Evolutionary conservation across 1,284 basidiomycete species (phyloP), one percentile per base, ranked within the genome.

Genomic region (Xerocomus minutiporus): DNA sequence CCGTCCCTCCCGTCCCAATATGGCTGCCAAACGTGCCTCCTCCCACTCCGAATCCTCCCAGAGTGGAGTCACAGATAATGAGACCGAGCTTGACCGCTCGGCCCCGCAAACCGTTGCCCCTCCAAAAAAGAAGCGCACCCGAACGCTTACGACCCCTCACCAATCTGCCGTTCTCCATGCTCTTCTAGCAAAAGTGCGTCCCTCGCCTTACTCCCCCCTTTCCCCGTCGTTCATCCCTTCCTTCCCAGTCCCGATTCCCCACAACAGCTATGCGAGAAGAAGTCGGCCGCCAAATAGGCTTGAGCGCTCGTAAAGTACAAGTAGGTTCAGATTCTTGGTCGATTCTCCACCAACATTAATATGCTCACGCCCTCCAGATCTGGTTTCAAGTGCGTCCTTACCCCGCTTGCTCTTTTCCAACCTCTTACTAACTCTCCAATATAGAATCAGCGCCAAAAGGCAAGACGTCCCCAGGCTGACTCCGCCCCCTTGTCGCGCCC

Each of bases 301-400:
- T 92, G 61, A 91, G 87, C 66, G 88, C 89, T 46, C 81, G 89
- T 38, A 88, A 91, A 74, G 89, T 92, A 11, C 89, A 92, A 82
- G 89, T 89, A 61, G 63, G 85, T 75, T 15, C 34, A 46, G 54
- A 57, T 52, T 48, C 42, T 43, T 7, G 48, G 47, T 53, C 46
- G 49, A 49, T 55, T 59, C 48, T 45, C 52, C 56, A 40, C 45
- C 51, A 31, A 48, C 38, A 46, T 54, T 52, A 56, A 55, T 29
- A 59, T 66, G 2, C 55, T 65, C 50, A 55, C 39, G 57, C 53
- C 64, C 40, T 52, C 52, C 62, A 91, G 88, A 88, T 91, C 58
- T 91, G 88, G 88, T 91, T 91, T 69, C 88, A 91, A 78, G 88
- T 86, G 62, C 64, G 80, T 69, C 12, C 50, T 49, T 35, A 32